phyloP scores from a whole-genome alignment of 1,139 yeast genomes.

The Kluyveromyces marxianus region DNA sequence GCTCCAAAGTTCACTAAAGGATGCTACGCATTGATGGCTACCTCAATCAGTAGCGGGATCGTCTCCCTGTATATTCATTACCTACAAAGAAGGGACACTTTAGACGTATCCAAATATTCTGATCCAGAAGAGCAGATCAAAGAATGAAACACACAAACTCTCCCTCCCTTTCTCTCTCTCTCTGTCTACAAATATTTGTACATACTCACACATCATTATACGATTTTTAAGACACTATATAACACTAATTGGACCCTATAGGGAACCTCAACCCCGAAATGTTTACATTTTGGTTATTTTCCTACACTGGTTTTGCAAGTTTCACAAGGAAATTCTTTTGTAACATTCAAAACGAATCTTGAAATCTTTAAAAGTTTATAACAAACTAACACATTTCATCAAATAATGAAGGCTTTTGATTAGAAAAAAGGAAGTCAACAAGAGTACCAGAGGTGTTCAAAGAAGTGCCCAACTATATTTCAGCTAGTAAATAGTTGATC shows the following conservation, averaged over 20 bases:
- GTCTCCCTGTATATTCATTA: slow-evolving; percentile 31
- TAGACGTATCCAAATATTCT: slow-evolving; percentile 4
- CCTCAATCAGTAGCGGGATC: slow-evolving; percentile 35
- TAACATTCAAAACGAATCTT: background rate
- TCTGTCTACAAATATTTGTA: background rate
- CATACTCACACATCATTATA: background rate
- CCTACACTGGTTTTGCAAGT: too few relatives aligned
- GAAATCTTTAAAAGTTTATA: background rate
- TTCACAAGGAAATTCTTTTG: background rate
- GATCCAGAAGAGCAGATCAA: slow-evolving; percentile 4
- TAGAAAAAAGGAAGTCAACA: too few relatives aligned
- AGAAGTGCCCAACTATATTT: too few relatives aligned
- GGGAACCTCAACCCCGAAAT: too few relatives aligned
- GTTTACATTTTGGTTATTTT: too few relatives aligned
- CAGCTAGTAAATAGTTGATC: too few relatives aligned
- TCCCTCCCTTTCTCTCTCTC: background rate
- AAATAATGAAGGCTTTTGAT: too few relatives aligned
- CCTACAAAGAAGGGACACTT: slow-evolving; percentile 34
- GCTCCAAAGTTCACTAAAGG: slow-evolving; percentile 47
- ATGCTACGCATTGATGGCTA: slow-evolving; percentile 50
- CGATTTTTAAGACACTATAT: too few relatives aligned
- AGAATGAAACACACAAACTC: background rate
- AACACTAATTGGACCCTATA: too few relatives aligned
- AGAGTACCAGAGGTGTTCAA: too few relatives aligned
- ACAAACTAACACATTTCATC: background rate